Evolutionary conservation across 2,329 filamentous ascomycete species (phyloP), one percentile per base, ranked within the genome.

Genomic region (Aureobasidium leucospermi): DNA sequence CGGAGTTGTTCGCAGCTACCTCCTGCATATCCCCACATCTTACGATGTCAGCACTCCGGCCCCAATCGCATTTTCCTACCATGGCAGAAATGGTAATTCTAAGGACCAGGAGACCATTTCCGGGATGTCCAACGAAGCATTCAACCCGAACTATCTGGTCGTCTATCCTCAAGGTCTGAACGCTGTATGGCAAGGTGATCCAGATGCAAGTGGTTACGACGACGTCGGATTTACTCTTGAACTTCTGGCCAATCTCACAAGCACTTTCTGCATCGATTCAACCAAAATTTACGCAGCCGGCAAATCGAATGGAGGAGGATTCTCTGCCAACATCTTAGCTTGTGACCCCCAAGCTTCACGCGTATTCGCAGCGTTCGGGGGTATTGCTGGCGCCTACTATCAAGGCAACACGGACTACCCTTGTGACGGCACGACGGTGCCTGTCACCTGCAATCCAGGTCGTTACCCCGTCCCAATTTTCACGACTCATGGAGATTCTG

Each of bases 301-400:
- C 47, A 81, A 82, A 62, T 82, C 74, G 61, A 81, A 83, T 43
- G 81, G 79, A 3, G 81, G 78, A 1, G 81, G 78, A 1, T 79
- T 75, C 11, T 74, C 78, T 29, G 74, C 73, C 3, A 74, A 72
- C 19, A 63, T 75, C 1, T 74, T 81, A 6, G 76, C 78, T 4
- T 81, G 78, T 64, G 71, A 77, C 34, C 65, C 73, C 2, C 68
- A 68, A 8, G 70, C 74, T 3, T 74, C 74, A 1, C 68, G 65
- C 7, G 70, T 72, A 6, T 76, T 82, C 55, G 78, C 79, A 6
- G 79, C 79, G 1, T 81, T 82, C 63, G 78, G 77, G 0, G 71
- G 76, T 7, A 75, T 76, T 7, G 74, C 76, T 1, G 78, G 76
- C 6, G 79, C 77, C 4, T 76, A 74, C 47, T 81, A 81, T 63